Evolutionary conservation across 768 basidiomycete species (phyloP).

Genomic region (Leccinum broughii): DNA sequence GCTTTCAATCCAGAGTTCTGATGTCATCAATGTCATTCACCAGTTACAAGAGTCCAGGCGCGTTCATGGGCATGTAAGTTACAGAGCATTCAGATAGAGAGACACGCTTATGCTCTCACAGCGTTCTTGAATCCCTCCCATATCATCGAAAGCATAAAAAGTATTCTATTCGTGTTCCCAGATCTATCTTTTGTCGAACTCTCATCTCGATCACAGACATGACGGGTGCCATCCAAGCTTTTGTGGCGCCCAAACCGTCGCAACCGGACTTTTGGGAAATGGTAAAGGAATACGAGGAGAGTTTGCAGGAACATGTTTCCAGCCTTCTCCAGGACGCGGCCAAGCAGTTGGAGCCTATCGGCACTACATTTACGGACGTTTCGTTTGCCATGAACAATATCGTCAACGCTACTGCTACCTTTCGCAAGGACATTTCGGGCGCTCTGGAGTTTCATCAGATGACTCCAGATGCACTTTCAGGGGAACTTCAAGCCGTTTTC

Average conservation of each 20-base stretch:
- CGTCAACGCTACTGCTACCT: conserved; percentile 10
- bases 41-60: background rate
- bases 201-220: background rate
- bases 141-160: background rate
- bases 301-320: conserved; percentile 5
- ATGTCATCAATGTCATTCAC: background rate
- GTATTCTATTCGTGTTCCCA: background rate
- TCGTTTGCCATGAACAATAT: conserved; percentile 5
- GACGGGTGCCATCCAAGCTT: background rate
- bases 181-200: background rate
- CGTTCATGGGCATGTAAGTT: background rate
- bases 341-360: conserved; percentile 3
- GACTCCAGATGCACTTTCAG: conserved; percentile 7
- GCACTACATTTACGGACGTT: conserved; percentile 8
- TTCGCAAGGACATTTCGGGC: conserved; percentile 11
- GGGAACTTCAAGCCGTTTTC: conserved; percentile 13
- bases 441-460: conserved; percentile 7
- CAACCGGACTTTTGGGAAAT: conserved; percentile 15
- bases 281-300: conserved; percentile 2
- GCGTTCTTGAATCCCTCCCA: background rate
- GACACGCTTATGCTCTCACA: background rate
- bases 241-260: background rate
- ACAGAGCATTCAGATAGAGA: background rate
- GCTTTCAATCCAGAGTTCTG: background rate
- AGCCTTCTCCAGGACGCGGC: conserved; percentile 7